Percentiles rank a stretch among this genome's conserved stretches.
Evolutionary conservation across 345 rosid genomes (phyloP).

Genomic region (Populus tremula): DNA sequence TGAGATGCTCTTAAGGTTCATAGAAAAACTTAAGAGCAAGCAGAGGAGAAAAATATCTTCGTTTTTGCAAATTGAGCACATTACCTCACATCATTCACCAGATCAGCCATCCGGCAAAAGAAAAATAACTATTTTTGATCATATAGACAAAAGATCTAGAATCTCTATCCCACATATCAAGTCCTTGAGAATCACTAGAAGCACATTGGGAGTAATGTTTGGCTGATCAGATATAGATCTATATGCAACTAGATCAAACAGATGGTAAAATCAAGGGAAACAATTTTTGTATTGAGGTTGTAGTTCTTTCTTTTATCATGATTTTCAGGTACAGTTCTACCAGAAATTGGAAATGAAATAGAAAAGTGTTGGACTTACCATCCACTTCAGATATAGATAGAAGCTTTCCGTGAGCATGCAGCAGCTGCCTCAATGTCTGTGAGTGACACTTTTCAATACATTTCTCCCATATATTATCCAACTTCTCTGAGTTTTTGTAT

Average conservation of each 20-base stretch:
- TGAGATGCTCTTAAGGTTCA: not conserved
- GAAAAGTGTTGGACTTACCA: conserved; percentile 40
- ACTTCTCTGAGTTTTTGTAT: conserved; percentile 53
- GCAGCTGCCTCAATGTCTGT: conserved; percentile 78
- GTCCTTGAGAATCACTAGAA: not conserved
- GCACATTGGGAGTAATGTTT: not conserved
- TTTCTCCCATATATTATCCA: conserved; percentile 66
- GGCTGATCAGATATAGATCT: not conserved
- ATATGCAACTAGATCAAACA: not conserved
- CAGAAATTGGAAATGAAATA: not conserved
- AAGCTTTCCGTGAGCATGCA: conserved; percentile 74
- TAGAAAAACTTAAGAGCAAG: not conserved
- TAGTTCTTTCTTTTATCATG: not conserved
- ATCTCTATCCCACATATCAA: not conserved
- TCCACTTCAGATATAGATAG: conserved; percentile 74
- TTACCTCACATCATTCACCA: not conserved
- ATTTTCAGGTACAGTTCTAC: not conserved
- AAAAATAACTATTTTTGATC: not conserved
- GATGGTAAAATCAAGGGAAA: not conserved
- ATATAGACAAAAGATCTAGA: not conserved
- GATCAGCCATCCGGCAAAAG: not conserved
- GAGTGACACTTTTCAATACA: conserved; percentile 91
- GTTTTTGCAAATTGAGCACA: not conserved
- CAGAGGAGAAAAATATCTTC: not conserved
- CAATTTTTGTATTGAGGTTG: not conserved